Base-by-base conservation (phyloP, 23 red algal species). In the Chondrus crispus region DNA sequence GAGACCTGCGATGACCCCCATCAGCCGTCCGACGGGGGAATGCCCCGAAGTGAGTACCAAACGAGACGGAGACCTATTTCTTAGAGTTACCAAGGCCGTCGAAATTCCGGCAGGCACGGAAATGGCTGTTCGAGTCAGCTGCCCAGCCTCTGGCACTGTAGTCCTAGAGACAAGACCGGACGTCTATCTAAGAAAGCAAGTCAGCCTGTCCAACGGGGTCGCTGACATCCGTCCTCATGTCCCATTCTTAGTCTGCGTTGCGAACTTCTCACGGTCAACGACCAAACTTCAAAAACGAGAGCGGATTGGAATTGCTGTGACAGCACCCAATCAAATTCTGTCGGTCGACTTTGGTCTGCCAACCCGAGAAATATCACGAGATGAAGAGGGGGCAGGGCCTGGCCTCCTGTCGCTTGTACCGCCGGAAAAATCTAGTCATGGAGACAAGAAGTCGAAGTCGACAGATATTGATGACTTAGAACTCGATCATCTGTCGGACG, bases 211-310 rank as follows among this genome's bases (percentile, higher is more conserved):
- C 26, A 66, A 66, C 35, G 1, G 60, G 26, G 60, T 66, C 35
- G 60, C 18, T 66, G 60, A 66, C 8, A 66, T 66, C 1, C 60
- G 26, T 66, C 60, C 60, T n/a, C 26, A 64, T 32, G 35, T 32
- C 24, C 58, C 58, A 32, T 64, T 64, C 58, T 8, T 14, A 5
- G 58, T 64, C 26, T 30, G 35, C 24, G 58, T 64, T 64, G 5
- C 58, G 58, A 64, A 64, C 58, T 64, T 64, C 58, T n/a, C 58
- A 64, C n/a, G n/a, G n/a, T n/a, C n/a, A n/a, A n/a, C n/a, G n/a
- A n/a, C n/a, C n/a, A n/a, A n/a, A n/a, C n/a, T n/a, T n/a, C n/a
- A n/a, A n/a, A n/a, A n/a, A n/a, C n/a, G n/a, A n/a, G n/a, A n/a
- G n/a, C n/a, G n/a, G n/a, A n/a, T n/a, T n/a, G n/a, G n/a, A n/a